Conservation (phyloP, 2,329 filamentous ascomycete species). For the Hyphodiscus sp. region DNA sequence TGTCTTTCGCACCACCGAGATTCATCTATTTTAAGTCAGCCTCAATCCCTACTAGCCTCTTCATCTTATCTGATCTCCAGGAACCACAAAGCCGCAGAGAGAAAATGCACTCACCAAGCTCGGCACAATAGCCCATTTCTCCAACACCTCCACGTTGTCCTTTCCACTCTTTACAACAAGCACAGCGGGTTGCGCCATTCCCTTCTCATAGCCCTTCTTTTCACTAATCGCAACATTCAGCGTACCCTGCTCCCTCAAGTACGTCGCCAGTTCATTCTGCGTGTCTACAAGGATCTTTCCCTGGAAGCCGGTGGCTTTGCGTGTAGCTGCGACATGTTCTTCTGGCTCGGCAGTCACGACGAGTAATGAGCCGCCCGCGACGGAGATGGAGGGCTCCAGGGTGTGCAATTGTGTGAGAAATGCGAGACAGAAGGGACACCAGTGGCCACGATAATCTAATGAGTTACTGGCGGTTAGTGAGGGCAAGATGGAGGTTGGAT, state of each 20-base stretch:
- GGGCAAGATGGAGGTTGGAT: not conserved
- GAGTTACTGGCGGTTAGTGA: not conserved
- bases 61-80: not conserved
- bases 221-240: slow-evolving; percentile 9
- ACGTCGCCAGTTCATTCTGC: not conserved
- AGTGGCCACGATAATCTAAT: slow-evolving; percentile 11
- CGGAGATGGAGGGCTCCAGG: slow-evolving; percentile 1
- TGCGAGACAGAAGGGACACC: slow-evolving; percentile 12
- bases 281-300: slow-evolving; percentile 6
- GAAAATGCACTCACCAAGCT: slow-evolving; percentile 1
- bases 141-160: slow-evolving; percentile 5
- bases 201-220: slow-evolving; percentile 12
- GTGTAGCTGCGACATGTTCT: slow-evolving; percentile 1
- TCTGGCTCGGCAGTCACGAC: slow-evolving; percentile 7
- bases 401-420: slow-evolving; percentile 1
- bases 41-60: no score
- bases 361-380: slow-evolving; percentile 1
- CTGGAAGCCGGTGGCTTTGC: slow-evolving; percentile 1
- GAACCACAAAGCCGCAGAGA: not conserved
- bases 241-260: not conserved
- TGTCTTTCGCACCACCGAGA: slow-evolving; percentile 10
- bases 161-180: slow-evolving; percentile 5
- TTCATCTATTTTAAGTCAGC: slow-evolving; percentile 10
- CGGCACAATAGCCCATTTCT: slow-evolving; percentile 15
- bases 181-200: slow-evolving; percentile 13